phyloP scores from a whole-genome alignment of 2,329 filamentous ascomycete species.

The Hirsutella rhossiliensis region DNA sequence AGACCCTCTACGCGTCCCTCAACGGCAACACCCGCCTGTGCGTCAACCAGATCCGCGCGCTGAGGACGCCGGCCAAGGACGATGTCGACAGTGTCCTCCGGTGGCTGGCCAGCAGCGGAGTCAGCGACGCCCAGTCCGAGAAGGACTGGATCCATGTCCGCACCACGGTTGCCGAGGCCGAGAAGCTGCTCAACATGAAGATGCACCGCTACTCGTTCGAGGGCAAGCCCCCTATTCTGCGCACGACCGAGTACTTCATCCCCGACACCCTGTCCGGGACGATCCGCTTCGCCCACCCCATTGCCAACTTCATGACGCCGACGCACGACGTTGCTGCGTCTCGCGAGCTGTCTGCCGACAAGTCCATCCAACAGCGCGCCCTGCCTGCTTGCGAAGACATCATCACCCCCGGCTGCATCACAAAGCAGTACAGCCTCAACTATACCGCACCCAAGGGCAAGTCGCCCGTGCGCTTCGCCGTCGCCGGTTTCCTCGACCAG shows the following conservation, averaged over 20 bases:
- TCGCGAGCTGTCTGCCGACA: not conserved
- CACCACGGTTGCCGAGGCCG: constrained; percentile 25
- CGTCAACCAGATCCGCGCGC: constrained; percentile 19
- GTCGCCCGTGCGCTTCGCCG: constrained; percentile 27
- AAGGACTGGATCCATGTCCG: constrained; percentile 31
- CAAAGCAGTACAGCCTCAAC: constrained; percentile 32
- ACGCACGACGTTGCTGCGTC: constrained; percentile 12
- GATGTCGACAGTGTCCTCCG: constrained; percentile 22
- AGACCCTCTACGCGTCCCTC: constrained; percentile 13
- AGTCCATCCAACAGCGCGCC: not conserved
- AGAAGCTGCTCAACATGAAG: constrained; percentile 27
- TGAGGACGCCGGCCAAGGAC: constrained; percentile 20
- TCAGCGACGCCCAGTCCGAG: constrained; percentile 18
- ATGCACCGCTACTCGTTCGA: constrained; percentile 29
- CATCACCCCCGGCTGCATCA: constrained; percentile 28
- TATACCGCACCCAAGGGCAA: constrained; percentile 15
- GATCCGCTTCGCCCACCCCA: constrained; percentile 34
- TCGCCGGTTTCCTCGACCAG: constrained; percentile 38
- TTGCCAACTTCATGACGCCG: constrained; percentile 36
- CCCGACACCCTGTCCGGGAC: constrained; percentile 24
- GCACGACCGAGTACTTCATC: constrained; percentile 31
- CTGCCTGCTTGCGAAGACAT: not conserved
- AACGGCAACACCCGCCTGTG: constrained; percentile 18
- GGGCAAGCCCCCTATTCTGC: constrained; percentile 23
- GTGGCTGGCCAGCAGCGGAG: constrained; percentile 29